Conservation (phyloP, 129 eudicot genomes). For the Flaveria robusta region DNA sequence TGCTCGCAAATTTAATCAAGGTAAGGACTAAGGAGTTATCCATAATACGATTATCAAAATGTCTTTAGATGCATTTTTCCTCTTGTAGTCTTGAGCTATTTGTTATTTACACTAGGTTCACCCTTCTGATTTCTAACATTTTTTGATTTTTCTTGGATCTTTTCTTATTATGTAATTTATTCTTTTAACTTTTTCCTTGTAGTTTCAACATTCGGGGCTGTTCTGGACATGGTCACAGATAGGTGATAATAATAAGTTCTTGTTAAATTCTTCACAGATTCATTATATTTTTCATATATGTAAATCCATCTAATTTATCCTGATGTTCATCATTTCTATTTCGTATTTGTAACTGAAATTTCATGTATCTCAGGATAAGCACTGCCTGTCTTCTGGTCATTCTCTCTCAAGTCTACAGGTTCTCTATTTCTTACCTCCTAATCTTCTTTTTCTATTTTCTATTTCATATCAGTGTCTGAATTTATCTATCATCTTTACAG, state of each 20-base stretch:
- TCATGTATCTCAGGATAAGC: slow-evolving; percentile 69
- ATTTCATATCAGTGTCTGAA: neutral
- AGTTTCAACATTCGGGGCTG: slow-evolving; percentile 98
- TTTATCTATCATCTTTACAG: slow-evolving; percentile 44
- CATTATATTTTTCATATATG: neutral
- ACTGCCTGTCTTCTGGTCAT: slow-evolving; percentile 91
- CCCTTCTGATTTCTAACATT: neutral
- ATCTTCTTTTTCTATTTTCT: neutral
- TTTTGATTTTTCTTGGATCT: neutral
- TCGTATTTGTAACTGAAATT: neutral
- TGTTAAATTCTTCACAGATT: neutral
- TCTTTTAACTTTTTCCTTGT: slow-evolving; percentile 25
- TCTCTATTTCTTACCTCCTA: neutral
- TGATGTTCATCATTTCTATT: slow-evolving; percentile 19
- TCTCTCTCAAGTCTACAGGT: slow-evolving; percentile 93
- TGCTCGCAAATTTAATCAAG: slow-evolving; percentile 97
- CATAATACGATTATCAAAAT: neutral
- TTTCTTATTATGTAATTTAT: neutral
- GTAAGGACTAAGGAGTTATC: slow-evolving; percentile 55
- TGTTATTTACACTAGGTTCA: neutral
- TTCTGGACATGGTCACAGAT: slow-evolving; percentile 97
- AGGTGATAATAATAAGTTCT: slow-evolving; percentile 43
- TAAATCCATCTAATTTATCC: slow-evolving; percentile 20
- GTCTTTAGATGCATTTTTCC: neutral
- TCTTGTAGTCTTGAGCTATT: neutral